Evolutionary conservation across 2,329 filamentous ascomycete genomes (phyloP), one percentile per base, ranked within the genome.

Genomic region (Peltaster fructicola): DNA sequence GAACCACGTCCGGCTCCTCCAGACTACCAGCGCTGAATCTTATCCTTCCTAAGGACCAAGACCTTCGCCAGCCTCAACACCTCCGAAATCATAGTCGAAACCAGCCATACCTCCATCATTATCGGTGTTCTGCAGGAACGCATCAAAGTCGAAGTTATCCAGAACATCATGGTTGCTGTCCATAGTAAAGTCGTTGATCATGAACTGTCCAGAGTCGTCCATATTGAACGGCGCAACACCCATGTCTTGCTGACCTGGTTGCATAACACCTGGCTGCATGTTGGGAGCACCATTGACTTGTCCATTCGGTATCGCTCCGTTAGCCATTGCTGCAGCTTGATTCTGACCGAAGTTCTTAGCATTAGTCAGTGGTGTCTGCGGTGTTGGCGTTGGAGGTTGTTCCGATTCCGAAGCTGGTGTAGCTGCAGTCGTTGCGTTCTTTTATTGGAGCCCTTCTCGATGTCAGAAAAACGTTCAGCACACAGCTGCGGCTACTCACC

Each of bases 81-180:
- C n/a, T n/a, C n/a, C 40, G 26, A 47, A 41, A 29, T 44, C 43
- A 23, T 48, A 47, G 27, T 51, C 47, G 29, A 52, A 51, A 6
- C 32, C 36, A 17, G 20, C 24, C 19, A 57, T 48, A 7, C 38
- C 45, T 17, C 35, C 40, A 13, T 41, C 53, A 35, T 63, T 63
- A 18, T 56, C 54, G 19, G 51, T 53, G 14, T 61, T 66, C 39
- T 72, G 68, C 25, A 74, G 53, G 53, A 73, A 74, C 9, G 63
- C 67, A 41, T 73, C 69, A 44, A 74, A 74, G 46, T 74, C 68
- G 44, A 74, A 73, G 63, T 63, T 51, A 55, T 70, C 39, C 56
- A 68, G 56, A 61, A 78, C 62, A 69, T 81, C 57, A n/a, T n/a
- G n/a, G 64, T 63, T 29, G 54, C 64, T 47, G 54, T 57, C 58